phyloP scores from a whole-genome alignment of 768 basidiomycete genomes.

The Pilatotrama ljubarskyi region DNA sequence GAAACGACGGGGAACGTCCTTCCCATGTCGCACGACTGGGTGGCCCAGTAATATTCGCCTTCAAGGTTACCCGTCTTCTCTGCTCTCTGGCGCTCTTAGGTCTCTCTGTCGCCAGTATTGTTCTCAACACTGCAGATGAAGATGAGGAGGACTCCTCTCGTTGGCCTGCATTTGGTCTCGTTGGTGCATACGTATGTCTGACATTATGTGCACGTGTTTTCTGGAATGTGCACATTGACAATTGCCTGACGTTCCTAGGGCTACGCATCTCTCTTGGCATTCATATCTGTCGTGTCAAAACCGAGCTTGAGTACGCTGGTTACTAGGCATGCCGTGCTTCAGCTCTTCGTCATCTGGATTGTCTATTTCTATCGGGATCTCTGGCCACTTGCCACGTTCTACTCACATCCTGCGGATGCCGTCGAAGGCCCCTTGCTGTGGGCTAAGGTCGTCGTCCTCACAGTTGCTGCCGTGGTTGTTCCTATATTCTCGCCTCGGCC shows the following conservation, averaged over 20 bases:
- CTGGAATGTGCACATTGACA: slow-evolving; percentile 14
- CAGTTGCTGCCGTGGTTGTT: slow-evolving; percentile 45
- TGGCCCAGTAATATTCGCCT: slow-evolving; percentile 47
- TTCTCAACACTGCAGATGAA: slow-evolving; percentile 26
- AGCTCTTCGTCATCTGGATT: slow-evolving; percentile 47
- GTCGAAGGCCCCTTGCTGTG: slow-evolving; percentile 52
- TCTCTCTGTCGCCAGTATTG: slow-evolving; percentile 47
- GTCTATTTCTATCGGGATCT: slow-evolving; percentile 61
- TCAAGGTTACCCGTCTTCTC: slow-evolving; percentile 47
- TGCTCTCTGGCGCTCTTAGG: slow-evolving; percentile 49
- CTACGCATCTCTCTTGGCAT: slow-evolving; percentile 28
- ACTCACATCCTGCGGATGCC: slow-evolving; percentile 48
- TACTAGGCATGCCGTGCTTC: slow-evolving; percentile 47
- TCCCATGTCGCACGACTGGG: slow-evolving; percentile 36
- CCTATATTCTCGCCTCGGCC: slow-evolving; percentile 57
- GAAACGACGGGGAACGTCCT: not conserved
- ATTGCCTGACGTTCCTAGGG: slow-evolving; percentile 14
- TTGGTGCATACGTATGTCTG: slow-evolving; percentile 21
- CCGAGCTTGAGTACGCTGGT: slow-evolving; percentile 20
- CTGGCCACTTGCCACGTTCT: slow-evolving; percentile 59
- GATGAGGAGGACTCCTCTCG: not conserved
- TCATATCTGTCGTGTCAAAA: slow-evolving; percentile 22
- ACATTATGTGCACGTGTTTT: not conserved
- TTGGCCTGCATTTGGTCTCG: slow-evolving; percentile 17
- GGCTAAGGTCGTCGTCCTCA: slow-evolving; percentile 50